phyloP scores from a whole-genome alignment of 2,329 filamentous ascomycete species.

The Arthrocladium fulminans region DNA sequence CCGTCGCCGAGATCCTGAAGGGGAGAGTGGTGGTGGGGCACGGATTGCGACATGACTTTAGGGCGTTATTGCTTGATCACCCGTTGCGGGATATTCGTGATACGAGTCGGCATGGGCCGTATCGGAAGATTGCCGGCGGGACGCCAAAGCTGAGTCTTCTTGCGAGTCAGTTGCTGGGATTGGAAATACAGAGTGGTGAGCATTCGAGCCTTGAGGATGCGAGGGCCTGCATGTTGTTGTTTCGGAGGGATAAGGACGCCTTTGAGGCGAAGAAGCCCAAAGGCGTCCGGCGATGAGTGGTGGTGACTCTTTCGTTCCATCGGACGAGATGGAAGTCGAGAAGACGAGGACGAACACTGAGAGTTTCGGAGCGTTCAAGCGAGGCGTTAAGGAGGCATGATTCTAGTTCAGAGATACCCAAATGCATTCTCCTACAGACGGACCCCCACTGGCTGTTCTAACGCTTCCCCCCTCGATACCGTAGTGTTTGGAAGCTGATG shows the following conservation, averaged over 20 bases:
- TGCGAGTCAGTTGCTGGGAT: slow-evolving; percentile 48
- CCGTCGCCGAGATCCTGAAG: slow-evolving; percentile 59
- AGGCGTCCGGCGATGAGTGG: too few species aligned
- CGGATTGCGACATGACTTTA: slow-evolving; percentile 68
- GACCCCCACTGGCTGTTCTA: too few species aligned
- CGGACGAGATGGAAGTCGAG: too few species aligned
- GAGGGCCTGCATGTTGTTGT: slow-evolving; percentile 79
- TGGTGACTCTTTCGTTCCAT: too few species aligned
- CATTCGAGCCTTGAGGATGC: slow-evolving; percentile 67
- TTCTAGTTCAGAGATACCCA: too few species aligned
- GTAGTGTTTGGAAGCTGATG: too few species aligned
- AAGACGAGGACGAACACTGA: too few species aligned
- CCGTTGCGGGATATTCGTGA: slow-evolving; percentile 72
- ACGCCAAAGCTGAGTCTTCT: slow-evolving; percentile 48
- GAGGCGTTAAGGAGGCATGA: too few species aligned
- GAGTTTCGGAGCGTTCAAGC: too few species aligned
- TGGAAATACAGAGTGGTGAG: slow-evolving; percentile 52
- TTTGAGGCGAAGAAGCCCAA: slow-evolving; percentile 60
- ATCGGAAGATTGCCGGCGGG: slow-evolving; percentile 50
- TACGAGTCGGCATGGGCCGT: slow-evolving; percentile 68
- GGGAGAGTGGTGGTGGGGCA: slow-evolving; percentile 73
- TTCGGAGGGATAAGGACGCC: slow-evolving; percentile 68
- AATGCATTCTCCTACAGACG: too few species aligned
- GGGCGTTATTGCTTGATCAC: slow-evolving; percentile 68
- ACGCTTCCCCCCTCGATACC: too few species aligned